phyloP scores from a whole-genome alignment of 805 yeast species.

The Candida tibetensis region DNA sequence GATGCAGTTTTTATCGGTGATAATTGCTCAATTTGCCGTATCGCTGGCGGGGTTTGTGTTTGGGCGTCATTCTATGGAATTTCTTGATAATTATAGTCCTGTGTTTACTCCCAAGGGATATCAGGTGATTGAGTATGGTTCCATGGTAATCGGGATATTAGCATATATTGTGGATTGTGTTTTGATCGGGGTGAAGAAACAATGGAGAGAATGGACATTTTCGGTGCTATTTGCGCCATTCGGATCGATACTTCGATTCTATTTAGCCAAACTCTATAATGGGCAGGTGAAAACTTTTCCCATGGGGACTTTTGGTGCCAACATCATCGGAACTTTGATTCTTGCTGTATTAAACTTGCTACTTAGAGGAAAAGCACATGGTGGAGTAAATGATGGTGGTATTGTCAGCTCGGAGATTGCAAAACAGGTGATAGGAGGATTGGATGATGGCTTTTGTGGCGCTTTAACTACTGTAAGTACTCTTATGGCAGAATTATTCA shows the following conservation, averaged over 20 bases:
- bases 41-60: slow-evolving; percentile 57
- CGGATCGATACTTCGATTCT: slow-evolving; percentile 61
- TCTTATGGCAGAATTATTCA: slow-evolving; percentile 63
- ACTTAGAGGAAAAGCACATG: slow-evolving; percentile 39
- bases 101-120: slow-evolving; percentile 16
- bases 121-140: slow-evolving; percentile 18
- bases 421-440: slow-evolving; percentile 54
- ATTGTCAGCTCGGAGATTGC: slow-evolving; percentile 31
- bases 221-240: slow-evolving; percentile 66
- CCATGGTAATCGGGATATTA: slow-evolving; percentile 21
- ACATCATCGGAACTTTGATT: slow-evolving; percentile 22
- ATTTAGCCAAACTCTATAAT: slow-evolving; percentile 51
- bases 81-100: slow-evolving; percentile 21
- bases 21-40: slow-evolving; percentile 56
- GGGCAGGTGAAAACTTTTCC: slow-evolving; percentile 47
- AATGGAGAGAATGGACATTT: slow-evolving; percentile 71
- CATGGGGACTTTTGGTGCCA: slow-evolving; percentile 45
- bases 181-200: slow-evolving; percentile 34
- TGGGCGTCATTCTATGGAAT: slow-evolving; percentile 51
- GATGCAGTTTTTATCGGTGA: slow-evolving; percentile 67
- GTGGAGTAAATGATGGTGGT: slow-evolving; percentile 11
- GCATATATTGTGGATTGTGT: slow-evolving; percentile 27
- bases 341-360: slow-evolving; percentile 44
- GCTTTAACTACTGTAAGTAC: slow-evolving; percentile 74
- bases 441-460: slow-evolving; percentile 69